A percentile compares a stretch with the other conserved stretches of the same genome.
Evolutionary conservation across 1,284 basidiomycete species (phyloP).

Genomic region (Entoloma clypeatum): DNA sequence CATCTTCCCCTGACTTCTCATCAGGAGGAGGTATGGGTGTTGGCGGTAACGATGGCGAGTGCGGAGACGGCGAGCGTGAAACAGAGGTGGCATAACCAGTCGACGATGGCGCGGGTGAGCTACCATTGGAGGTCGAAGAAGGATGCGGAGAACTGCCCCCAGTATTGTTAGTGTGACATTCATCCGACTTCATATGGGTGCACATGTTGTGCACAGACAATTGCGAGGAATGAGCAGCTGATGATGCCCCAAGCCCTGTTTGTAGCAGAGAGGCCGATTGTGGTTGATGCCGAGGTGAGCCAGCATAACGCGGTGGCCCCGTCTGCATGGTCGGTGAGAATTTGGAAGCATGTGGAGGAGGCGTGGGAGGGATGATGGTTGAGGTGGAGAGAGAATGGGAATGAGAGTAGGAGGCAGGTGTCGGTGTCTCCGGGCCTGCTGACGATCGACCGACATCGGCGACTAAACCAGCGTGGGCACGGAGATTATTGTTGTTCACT

Average conservation of each 20-base stretch:
- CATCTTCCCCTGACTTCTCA: background rate
- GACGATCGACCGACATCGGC: constrained; percentile 25
- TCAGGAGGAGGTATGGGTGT: constrained; percentile 22
- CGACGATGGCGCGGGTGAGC: constrained; percentile 40
- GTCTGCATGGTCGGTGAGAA: constrained; percentile 25
- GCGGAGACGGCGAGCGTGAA: constrained; percentile 42
- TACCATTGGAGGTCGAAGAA: constrained; percentile 30
- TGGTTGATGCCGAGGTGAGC: constrained; percentile 8
- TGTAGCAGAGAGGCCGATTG: constrained; percentile 6
- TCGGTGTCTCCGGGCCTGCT: constrained; percentile 38
- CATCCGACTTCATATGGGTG: constrained; percentile 7
- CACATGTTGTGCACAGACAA: constrained; percentile 7
- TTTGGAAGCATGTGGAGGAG: constrained; percentile 28
- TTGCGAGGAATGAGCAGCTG: constrained; percentile 17
- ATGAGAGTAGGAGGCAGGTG: constrained; percentile 32
- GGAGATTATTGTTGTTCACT: constrained; percentile 29
- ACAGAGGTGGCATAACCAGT: constrained; percentile 40
- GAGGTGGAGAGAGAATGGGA: constrained; percentile 39
- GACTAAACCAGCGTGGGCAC: constrained; percentile 18
- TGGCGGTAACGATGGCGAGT: constrained; percentile 29
- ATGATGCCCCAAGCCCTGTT: constrained; percentile 11
- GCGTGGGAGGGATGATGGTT: constrained; percentile 36
- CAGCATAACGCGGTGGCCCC: no score
- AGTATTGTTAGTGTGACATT: constrained; percentile 15
- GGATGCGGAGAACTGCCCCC: constrained; percentile 22